A percentile compares a stretch with the other conserved stretches of the same genome.
Evolutionary conservation across 2,329 filamentous ascomycete species (phyloP).

Genomic region (Leptodontidium sp.): DNA sequence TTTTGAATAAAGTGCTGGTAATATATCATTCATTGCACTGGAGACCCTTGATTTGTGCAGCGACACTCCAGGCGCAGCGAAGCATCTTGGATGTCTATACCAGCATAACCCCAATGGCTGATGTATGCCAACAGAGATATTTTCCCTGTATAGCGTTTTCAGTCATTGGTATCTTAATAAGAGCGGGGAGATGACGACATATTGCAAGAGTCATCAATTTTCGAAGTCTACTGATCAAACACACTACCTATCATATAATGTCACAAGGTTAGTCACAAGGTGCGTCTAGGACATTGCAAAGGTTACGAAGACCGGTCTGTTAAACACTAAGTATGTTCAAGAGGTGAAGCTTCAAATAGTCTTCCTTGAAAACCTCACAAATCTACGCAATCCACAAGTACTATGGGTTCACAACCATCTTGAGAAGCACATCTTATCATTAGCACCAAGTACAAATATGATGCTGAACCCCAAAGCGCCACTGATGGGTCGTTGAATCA

Average conservation of each 20-base stretch:
- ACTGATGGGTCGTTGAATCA: not conserved
- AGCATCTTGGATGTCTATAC: no score
- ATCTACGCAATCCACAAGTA: constrained; percentile 5
- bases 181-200: no score
- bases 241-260: not conserved
- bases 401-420: not conserved
- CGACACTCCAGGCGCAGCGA: no score
- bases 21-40: no score
- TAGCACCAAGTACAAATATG: not conserved
- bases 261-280: not conserved
- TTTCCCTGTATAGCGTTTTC: no score
- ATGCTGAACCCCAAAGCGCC: not conserved
- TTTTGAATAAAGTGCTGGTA: no score
- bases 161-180: no score
- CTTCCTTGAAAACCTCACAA: not conserved
- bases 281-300: not conserved
- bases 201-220: no score
- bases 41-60: no score
- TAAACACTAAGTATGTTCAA: not conserved
- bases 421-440: not conserved
- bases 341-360: not conserved
- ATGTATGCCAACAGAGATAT: no score
- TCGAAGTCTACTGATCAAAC: not conserved
- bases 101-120: no score
- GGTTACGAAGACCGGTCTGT: not conserved